A percentile compares a stretch with the other conserved stretches of the same genome.
Evolutionary conservation across 2,329 filamentous ascomycete species (phyloP).

Genomic region (Cordyceps javanica): DNA sequence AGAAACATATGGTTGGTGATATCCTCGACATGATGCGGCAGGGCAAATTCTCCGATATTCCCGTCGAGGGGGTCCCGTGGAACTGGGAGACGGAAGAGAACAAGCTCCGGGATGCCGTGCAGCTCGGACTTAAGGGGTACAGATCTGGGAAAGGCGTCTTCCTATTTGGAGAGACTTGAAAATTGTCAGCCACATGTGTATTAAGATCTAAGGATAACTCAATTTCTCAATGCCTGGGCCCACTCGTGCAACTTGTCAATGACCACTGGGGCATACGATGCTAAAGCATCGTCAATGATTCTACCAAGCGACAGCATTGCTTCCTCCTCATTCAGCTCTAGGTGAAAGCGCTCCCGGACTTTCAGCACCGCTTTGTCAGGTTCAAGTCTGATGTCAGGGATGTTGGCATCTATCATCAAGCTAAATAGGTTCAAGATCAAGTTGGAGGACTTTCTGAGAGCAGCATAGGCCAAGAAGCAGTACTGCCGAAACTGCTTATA

Average conservation of each 20-base stretch:
- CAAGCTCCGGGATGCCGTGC: constrained; percentile 65
- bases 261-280: constrained; percentile 83
- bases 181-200: neutral
- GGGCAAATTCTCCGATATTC: constrained; percentile 76
- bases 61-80: constrained; percentile 79
- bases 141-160: constrained; percentile 86
- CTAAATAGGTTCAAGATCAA: constrained; percentile 93
- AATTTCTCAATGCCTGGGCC: constrained; percentile 85
- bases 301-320: constrained; percentile 82
- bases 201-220: constrained; percentile 15
- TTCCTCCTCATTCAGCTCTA: constrained; percentile 88
- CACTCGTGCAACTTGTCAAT: constrained; percentile 94
- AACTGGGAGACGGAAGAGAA: constrained; percentile 70
- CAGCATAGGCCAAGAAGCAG: constrained; percentile 90
- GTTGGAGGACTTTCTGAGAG: constrained; percentile 81
- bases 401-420: constrained; percentile 95
- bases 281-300: constrained; percentile 84
- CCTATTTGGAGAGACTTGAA: constrained; percentile 58
- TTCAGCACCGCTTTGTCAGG: constrained; percentile 92
- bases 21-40: constrained; percentile 68
- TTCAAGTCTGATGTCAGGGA: constrained; percentile 88
- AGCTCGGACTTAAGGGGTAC: constrained; percentile 78
- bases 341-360: constrained; percentile 87
- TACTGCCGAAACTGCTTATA: constrained; percentile 92
- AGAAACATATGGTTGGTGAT: constrained; percentile 76